Evolutionary conservation across 768 basidiomycete genomes (phyloP).

Genomic region (Podaxis sp.): DNA sequence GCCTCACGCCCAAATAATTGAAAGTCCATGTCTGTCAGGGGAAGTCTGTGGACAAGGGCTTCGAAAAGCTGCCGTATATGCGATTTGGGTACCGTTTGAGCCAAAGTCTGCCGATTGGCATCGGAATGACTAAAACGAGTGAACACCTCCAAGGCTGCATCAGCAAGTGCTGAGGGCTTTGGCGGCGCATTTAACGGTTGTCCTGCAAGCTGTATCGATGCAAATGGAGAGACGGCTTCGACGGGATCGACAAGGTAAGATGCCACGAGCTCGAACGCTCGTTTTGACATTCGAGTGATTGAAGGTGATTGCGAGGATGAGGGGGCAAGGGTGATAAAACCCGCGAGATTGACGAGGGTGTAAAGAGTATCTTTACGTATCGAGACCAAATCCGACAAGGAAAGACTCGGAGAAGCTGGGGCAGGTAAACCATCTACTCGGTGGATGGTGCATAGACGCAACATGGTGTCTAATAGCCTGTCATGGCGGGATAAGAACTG

Average conservation of each 20-base stretch:
- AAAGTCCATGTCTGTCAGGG: conserved; percentile 76
- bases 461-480: conserved; percentile 61
- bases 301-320: conserved; percentile 38
- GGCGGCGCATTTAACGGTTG: conserved; percentile 37
- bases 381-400: conserved; percentile 67
- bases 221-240: conserved; percentile 64
- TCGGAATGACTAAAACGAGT: conserved; percentile 78
- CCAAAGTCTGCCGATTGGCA: conserved; percentile 72
- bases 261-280: conserved; percentile 65
- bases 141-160: conserved; percentile 83
- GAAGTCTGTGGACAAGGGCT: conserved; percentile 80
- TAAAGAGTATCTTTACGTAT: conserved; percentile 78
- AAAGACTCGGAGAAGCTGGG: conserved; percentile 58
- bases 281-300: conserved; percentile 48
- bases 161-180: conserved; percentile 61
- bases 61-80: conserved; percentile 65
- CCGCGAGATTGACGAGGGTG: conserved; percentile 63
- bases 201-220: conserved; percentile 55
- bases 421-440: conserved; percentile 30
- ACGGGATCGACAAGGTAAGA: conserved; percentile 74
- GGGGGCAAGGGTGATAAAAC: conserved; percentile 47
- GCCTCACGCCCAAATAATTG: conserved; percentile 57
- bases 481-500: conserved; percentile 64
- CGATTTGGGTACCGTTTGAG: conserved; percentile 54
- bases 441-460: conserved; percentile 65